Evolutionary conservation across 345 rosid species (phyloP).

Genomic region (Lagerstroemia speciosa): DNA sequence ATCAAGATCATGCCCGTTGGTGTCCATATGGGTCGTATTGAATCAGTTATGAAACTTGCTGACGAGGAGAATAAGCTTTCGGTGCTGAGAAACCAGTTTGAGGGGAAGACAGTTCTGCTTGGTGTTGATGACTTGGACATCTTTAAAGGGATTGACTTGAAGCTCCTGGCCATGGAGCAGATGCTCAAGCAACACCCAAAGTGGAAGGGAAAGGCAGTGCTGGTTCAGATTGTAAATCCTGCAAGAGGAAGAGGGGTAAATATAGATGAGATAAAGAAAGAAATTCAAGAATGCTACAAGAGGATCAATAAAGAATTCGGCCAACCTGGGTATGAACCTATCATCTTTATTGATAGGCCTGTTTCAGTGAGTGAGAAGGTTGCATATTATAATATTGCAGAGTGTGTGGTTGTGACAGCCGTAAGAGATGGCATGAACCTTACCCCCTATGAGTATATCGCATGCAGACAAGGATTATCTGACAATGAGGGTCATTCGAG

Average conservation of each 20-base stretch:
- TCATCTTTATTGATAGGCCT: constrained; percentile 22
- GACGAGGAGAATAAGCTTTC: constrained; percentile 15
- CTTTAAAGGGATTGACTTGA: constrained; percentile 30
- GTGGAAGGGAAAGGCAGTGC: constrained; percentile 24
- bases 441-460: constrained; percentile 29
- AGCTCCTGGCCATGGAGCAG: constrained; percentile 29
- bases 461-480: constrained; percentile 25
- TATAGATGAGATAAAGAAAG: constrained; percentile 18
- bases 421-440: constrained; percentile 39
- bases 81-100: constrained; percentile 22
- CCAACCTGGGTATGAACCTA: constrained; percentile 28
- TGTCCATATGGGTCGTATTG: constrained; percentile 33
- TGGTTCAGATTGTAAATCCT: constrained; percentile 35
- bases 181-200: constrained; percentile 25
- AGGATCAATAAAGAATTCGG: constrained; percentile 28
- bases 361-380: constrained; percentile 23
- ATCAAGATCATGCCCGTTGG: constrained; percentile 41
- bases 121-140: constrained; percentile 34
- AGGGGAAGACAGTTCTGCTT: constrained; percentile 24
- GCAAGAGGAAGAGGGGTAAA: constrained; percentile 27
- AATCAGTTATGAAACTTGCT: constrained; percentile 19
- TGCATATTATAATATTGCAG: constrained; percentile 29
- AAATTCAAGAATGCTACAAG: constrained; percentile 17
- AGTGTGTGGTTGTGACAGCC: constrained; percentile 35
- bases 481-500: constrained; percentile 1